Percentiles rank a stretch among this genome's conserved stretches.
Evolutionary conservation across 495 filamentous ascomycete species (phyloP).

Genomic region (Xylaria palmicola): DNA sequence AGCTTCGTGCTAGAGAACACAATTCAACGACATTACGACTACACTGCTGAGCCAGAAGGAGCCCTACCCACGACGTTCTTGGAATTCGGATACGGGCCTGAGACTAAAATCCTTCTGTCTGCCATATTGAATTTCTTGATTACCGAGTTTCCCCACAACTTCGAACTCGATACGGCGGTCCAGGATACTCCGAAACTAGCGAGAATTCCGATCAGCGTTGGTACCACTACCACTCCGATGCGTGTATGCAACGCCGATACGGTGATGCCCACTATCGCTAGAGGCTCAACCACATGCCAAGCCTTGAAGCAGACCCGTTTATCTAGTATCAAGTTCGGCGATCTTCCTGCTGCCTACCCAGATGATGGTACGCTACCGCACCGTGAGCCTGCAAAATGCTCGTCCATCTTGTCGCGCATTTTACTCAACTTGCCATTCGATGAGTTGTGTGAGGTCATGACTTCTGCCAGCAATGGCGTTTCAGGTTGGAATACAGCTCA

Average conservation of each 20-base stretch:
- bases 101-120: constrained; percentile 34
- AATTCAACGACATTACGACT: constrained; percentile 23
- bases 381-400: constrained; percentile 30
- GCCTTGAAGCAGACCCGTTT: constrained; percentile 39
- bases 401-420: constrained; percentile 54
- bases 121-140: constrained; percentile 44
- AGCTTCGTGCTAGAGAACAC: constrained; percentile 33
- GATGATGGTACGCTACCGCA: constrained; percentile 32
- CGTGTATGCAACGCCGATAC: neutral
- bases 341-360: constrained; percentile 49
- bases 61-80: constrained; percentile 7
- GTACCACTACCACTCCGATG: constrained; percentile 19
- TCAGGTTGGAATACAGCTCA: constrained; percentile 45
- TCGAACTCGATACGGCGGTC: constrained; percentile 47
- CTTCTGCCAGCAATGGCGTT: constrained; percentile 46
- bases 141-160: constrained; percentile 46
- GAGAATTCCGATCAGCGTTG: constrained; percentile 35
- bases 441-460: constrained; percentile 56
- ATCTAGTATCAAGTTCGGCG: constrained; percentile 65
- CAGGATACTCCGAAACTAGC: constrained; percentile 35
- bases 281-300: constrained; percentile 33
- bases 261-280: constrained; percentile 30
- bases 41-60: constrained; percentile 26
- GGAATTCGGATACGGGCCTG: constrained; percentile 32
- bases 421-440: constrained; percentile 64